A percentile compares a stretch with the other conserved stretches of the same genome.
Conservation (phyloP, 176 grass and related monocot species). For the Stipa capillata region DNA sequence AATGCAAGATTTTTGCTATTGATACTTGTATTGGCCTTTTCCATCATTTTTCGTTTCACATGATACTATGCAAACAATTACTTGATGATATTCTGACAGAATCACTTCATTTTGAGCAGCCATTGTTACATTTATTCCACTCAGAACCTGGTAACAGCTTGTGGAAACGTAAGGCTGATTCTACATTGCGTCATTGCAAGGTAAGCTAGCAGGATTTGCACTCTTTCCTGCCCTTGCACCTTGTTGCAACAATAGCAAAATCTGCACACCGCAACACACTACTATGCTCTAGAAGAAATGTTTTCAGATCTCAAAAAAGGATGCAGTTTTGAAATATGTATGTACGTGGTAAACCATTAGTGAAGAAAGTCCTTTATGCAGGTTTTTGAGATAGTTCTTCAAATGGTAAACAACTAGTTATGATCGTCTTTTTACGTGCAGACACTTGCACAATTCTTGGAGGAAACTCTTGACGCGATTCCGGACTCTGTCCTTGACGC, state of each 20-base stretch:
- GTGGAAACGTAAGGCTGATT: constrained; percentile 93
- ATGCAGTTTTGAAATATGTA: not conserved
- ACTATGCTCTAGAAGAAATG: not conserved
- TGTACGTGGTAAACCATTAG: not conserved
- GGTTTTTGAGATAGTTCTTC: not conserved
- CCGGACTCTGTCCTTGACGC: constrained; percentile 62
- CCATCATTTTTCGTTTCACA: not conserved
- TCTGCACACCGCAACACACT: not conserved
- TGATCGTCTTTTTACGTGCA: constrained; percentile 30
- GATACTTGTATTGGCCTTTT: not conserved
- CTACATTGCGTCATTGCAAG: constrained; percentile 65
- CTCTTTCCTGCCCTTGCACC: not conserved
- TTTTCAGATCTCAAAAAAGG: not conserved
- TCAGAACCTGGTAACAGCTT: constrained; percentile 84
- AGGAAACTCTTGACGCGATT: constrained; percentile 72
- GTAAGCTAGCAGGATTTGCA: constrained; percentile 23
- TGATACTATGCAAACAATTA: not conserved
- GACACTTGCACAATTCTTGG: constrained; percentile 77
- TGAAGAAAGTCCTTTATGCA: not conserved
- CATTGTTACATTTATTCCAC: constrained; percentile 82
- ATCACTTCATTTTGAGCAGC: constrained; percentile 45
- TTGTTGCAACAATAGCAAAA: not conserved
- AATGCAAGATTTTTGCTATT: not conserved
- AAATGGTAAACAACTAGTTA: not conserved
- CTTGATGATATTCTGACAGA: constrained; percentile 5